Evolutionary conservation across 2,329 filamentous ascomycete genomes (phyloP).

Genomic region (Hortaea werneckii): DNA sequence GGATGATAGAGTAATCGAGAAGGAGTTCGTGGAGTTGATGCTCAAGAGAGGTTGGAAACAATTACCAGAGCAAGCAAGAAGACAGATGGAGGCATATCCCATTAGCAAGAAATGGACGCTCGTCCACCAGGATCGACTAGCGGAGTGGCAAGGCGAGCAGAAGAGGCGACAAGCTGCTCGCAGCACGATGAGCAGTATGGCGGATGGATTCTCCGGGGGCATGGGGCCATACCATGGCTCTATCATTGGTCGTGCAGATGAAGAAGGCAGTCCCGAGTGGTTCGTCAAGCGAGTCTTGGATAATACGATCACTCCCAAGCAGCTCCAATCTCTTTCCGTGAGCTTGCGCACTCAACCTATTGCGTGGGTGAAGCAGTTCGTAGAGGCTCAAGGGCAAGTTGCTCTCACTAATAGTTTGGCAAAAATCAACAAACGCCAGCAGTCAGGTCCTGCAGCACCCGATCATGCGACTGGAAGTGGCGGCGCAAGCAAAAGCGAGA

Average conservation of each 20-base stretch:
- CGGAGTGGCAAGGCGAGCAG: conserved; percentile 89
- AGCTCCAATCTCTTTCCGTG: conserved; percentile 85
- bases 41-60: conserved; percentile 97
- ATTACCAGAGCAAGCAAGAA: conserved; percentile 81
- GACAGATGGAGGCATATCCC: conserved; percentile 94
- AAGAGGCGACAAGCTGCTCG: conserved; percentile 70
- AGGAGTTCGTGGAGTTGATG: conserved; percentile 90
- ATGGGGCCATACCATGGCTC: conserved; percentile 37
- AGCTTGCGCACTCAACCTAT: conserved; percentile 94
- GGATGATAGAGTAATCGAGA: conserved; percentile 75
- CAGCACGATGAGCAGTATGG: conserved; percentile 52
- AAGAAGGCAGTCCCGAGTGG: conserved; percentile 95
- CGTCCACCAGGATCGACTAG: conserved; percentile 86
- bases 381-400: conserved; percentile 94
- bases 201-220: conserved; percentile 46
- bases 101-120: conserved; percentile 95
- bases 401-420: conserved; percentile 86
- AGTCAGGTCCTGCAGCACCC: conserved; percentile 58
- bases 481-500: conserved; percentile 53
- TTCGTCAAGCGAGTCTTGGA: conserved; percentile 96
- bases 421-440: conserved; percentile 85
- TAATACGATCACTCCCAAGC: conserved; percentile 83
- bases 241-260: conserved; percentile 70
- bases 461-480: no score
- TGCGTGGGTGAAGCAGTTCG: conserved; percentile 89